Percentiles rank a stretch among this genome's conserved stretches.
phyloP scores from a whole-genome alignment of 768 basidiomycete genomes.

The Russula dissimulans region DNA sequence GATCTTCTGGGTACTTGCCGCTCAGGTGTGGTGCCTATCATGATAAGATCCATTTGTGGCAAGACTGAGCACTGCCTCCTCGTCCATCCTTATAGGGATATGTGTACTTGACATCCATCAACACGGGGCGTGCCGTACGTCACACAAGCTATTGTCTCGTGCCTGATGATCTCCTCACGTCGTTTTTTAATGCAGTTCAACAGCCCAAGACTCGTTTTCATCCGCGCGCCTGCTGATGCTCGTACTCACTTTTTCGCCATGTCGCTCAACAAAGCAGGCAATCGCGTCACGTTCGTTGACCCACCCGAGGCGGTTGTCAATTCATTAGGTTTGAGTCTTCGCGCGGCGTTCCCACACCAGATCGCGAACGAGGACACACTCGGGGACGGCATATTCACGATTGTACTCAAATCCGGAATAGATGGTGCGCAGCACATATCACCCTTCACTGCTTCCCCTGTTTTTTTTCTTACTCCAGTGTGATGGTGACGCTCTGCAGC shows the following conservation, averaged over 20 bases:
- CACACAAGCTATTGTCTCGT: slow-evolving; percentile 17
- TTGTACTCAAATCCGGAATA: slow-evolving; percentile 40
- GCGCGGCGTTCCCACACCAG: slow-evolving; percentile 34
- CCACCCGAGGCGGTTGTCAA: slow-evolving; percentile 33
- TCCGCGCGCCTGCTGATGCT: slow-evolving; percentile 39
- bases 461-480: not conserved
- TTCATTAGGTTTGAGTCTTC: slow-evolving; percentile 32
- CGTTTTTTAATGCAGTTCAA: slow-evolving; percentile 22
- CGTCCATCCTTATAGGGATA: slow-evolving; percentile 43
- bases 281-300: slow-evolving; percentile 39
- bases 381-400: slow-evolving; percentile 43
- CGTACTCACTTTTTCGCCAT: slow-evolving; percentile 55
- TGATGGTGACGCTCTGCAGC: slow-evolving; percentile 6
- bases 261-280: slow-evolving; percentile 52
- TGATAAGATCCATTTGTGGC: slow-evolving; percentile 14
- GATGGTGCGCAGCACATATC: slow-evolving; percentile 5
- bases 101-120: slow-evolving; percentile 47
- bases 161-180: not conserved
- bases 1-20: slow-evolving; percentile 51
- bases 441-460: not conserved
- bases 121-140: slow-evolving; percentile 44
- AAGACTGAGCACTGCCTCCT: not conserved
- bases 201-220: slow-evolving; percentile 61
- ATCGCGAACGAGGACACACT: slow-evolving; percentile 35
- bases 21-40: slow-evolving; percentile 36